phyloP scores from a whole-genome alignment of 441 rosid species.

The Macaranga tanarius region DNA sequence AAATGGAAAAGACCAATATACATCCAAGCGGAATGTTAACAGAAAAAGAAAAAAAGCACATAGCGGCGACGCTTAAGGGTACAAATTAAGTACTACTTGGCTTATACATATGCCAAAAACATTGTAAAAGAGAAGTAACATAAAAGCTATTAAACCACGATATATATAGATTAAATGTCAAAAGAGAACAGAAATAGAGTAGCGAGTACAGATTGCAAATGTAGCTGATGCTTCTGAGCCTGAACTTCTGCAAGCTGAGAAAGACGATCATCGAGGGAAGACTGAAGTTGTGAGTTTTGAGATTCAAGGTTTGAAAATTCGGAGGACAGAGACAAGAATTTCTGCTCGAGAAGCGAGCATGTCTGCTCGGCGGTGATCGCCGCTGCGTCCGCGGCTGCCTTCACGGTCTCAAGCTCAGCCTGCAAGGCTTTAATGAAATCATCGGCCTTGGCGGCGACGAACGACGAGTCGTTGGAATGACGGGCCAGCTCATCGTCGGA shows the following conservation, averaged over 20 bases:
- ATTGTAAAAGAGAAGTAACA: background rate
- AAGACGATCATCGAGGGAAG: conserved; percentile 60
- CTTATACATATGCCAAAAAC: too few species aligned
- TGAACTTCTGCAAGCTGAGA: conserved; percentile 72
- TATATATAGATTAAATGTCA: too few species aligned
- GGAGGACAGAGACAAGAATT: conserved; percentile 67
- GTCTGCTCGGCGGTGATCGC: conserved; percentile 95
- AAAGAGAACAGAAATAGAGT: too few species aligned
- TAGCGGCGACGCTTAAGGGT: too few species aligned
- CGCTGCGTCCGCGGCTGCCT: conserved; percentile 82
- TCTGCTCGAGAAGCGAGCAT: conserved; percentile 92
- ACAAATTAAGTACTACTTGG: too few species aligned
- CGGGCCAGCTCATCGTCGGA: conserved; percentile 82
- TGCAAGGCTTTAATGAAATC: conserved; percentile 59
- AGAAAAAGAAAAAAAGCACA: too few species aligned
- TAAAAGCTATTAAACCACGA: too few species aligned
- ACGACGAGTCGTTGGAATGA: conserved; percentile 55
- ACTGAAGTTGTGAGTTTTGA: conserved; percentile 61
- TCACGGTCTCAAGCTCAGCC: conserved; percentile 65
- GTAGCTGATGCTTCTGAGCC: conserved; percentile 82
- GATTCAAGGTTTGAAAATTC: conserved; percentile 71
- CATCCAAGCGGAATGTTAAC: too few species aligned
- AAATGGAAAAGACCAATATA: too few species aligned
- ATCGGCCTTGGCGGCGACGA: conserved; percentile 79
- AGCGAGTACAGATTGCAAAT: conserved; percentile 55